phyloP scores from a whole-genome alignment of 2,329 filamentous ascomycete species.

The Endocalyx cinctus region DNA sequence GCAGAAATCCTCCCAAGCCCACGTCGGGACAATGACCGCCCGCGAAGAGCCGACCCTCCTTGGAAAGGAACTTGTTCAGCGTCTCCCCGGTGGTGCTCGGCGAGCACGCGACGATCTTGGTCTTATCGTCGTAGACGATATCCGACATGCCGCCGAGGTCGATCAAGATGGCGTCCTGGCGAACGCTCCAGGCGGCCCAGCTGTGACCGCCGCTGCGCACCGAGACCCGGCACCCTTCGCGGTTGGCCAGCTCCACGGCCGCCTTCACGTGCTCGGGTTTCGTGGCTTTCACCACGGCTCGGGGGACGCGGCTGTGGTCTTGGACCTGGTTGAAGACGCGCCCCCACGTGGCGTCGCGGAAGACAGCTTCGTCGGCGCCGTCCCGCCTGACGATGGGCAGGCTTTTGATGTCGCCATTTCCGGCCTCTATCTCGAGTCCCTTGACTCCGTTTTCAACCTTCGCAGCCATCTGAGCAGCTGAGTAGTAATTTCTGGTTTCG shows the following conservation, averaged over 20 bases:
- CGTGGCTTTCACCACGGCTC: slow-evolving; percentile 37
- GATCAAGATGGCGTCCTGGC: slow-evolving; percentile 39
- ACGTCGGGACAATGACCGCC: slow-evolving; percentile 55
- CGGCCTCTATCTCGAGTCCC: too few relatives aligned
- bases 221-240: slow-evolving; percentile 34
- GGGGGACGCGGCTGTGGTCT: slow-evolving; percentile 28
- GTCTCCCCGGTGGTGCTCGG: slow-evolving; percentile 43
- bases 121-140: slow-evolving; percentile 34
- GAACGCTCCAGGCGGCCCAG: slow-evolving; percentile 45
- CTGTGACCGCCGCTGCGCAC: slow-evolving; percentile 45
- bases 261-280: slow-evolving; percentile 30
- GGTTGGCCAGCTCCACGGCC: slow-evolving; percentile 34
- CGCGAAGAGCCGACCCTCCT: slow-evolving; percentile 41
- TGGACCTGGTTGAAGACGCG: slow-evolving; percentile 41
- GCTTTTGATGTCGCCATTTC: too few relatives aligned
- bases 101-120: slow-evolving; percentile 35
- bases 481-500: too few relatives aligned
- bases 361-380: slow-evolving; percentile 16
- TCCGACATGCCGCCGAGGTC: slow-evolving; percentile 28
- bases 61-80: slow-evolving; percentile 34
- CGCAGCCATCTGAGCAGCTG: too few relatives aligned
- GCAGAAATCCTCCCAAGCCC: slow-evolving; percentile 49
- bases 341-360: slow-evolving; percentile 24
- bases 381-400: slow-evolving; percentile 8
- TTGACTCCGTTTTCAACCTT: too few relatives aligned